Evolutionary conservation across 2,329 filamentous ascomycete species (phyloP), one percentile per base, ranked within the genome.

Genomic region (Juglanconis oblonga): DNA sequence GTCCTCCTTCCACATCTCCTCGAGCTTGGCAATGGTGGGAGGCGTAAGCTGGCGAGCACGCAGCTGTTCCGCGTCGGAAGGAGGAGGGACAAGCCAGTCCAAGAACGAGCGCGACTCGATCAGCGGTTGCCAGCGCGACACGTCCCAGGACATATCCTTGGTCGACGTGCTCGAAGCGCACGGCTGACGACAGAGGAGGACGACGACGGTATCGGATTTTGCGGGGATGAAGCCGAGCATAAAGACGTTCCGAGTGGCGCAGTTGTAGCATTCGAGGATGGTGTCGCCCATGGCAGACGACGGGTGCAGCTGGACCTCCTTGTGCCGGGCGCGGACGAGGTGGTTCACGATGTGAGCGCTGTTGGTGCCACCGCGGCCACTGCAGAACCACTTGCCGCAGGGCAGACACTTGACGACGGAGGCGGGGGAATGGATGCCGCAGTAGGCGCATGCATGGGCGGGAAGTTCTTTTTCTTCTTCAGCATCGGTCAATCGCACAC

Each of bases 71-170:
- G 95, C 91, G 71, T 99, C 96, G 38, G 90, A 91, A 1, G 95
- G 95, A 9, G 90, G 82, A 50, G 87, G 86, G 7, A 99, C 94
- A 31, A 99, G 90, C 95, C 95, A 99, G 44, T 89, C 84, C 42
- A 99, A 77, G 72, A 99, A 99, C 14, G 92, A 95, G 53, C 95
- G 91, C 71, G 99, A 95, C 74, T 97, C 93, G 65, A 99, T 98
- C 61, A 99, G 81, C 11, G 95, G 95, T 73, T 98, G 93, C 95
- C 95, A 99, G 71, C 93, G 87, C 32, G 94, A 96, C 5, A 93
- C 96, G 73, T 99, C 95, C 95, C 95, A 99, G 74, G 95, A 99
- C 93, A 99, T 98, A 70, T 99, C 95, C 77, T 99, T 99, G 66
- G 92, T 94, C 38, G 95, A 98, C 1, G 93, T 90, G 77, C 91